These are phyloP conservation scores for Leptoxyphium fumago DNA, from an alignment of 2,329 filamentous ascomycete genomes.

Conservation along the genomic window DNA sequence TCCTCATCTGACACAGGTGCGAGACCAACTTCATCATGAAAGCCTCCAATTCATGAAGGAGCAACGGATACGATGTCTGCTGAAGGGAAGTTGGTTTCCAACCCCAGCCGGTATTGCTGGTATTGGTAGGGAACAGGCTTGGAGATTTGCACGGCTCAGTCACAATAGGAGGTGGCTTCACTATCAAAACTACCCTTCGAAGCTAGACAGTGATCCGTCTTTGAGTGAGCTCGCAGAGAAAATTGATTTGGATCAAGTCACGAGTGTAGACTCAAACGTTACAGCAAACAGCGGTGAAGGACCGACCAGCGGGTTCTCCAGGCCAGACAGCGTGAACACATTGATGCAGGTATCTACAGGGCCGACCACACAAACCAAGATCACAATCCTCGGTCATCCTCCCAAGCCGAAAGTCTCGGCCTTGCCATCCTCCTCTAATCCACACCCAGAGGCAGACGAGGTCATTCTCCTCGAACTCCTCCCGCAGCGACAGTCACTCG, in stretches of 20 bases:
- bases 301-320: conserved; percentile 30
- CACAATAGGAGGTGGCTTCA: conserved; percentile 85
- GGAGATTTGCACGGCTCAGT: conserved; percentile 76
- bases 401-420: conserved; percentile 17
- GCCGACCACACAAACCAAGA: conserved; percentile 48
- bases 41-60: conserved; percentile 94
- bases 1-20: conserved; percentile 72
- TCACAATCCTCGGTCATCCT: conserved; percentile 71
- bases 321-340: conserved; percentile 10
- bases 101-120: conserved; percentile 32
- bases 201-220: conserved; percentile 44
- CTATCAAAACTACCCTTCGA: conserved; percentile 67
- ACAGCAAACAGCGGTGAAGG: conserved; percentile 39
- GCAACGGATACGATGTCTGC: conserved; percentile 77
- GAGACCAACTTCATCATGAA: conserved; percentile 80
- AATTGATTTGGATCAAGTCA: conserved; percentile 75
- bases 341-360: conserved; percentile 6
- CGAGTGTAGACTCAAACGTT: conserved; percentile 87
- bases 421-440: conserved; percentile 15
- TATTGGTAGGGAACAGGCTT: conserved; percentile 34
- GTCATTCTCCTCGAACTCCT: conserved; percentile 67
- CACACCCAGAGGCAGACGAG: conserved; percentile 32
- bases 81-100: conserved; percentile 82
- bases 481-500: conserved; percentile 64
- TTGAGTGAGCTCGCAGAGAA: conserved; percentile 64